phyloP scores from a whole-genome alignment of 139 green algal genomes.

The Picochlorum sp. region DNA sequence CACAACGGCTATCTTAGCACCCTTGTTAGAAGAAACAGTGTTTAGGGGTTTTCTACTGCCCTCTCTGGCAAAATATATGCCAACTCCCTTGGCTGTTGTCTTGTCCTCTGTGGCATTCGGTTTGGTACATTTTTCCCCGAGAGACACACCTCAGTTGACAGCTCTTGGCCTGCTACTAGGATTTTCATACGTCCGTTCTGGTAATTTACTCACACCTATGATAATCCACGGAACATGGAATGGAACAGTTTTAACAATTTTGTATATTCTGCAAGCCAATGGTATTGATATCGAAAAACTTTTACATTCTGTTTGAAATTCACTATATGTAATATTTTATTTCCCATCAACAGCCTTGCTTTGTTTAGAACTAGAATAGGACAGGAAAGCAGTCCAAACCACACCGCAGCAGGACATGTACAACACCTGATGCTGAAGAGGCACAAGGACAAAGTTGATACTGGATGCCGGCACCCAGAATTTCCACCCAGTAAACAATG shows the following conservation, averaged over 20 bases:
- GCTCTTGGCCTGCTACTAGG: conserved; percentile 70
- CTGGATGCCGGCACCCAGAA: conserved; percentile 78
- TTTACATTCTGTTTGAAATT: conserved; percentile 17
- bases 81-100: conserved; percentile 42
- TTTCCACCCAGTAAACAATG: conserved; percentile 77
- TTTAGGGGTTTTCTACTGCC: conserved; percentile 87
- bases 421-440: conserved; percentile 58
- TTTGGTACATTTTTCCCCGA: conserved; percentile 55
- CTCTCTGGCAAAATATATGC: conserved; percentile 55
- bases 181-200: conserved; percentile 57
- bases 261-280: conserved; percentile 49
- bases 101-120: conserved; percentile 60
- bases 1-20: conserved; percentile 56
- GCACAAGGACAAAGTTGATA: conserved; percentile 72
- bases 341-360: not conserved
- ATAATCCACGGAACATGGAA: conserved; percentile 84
- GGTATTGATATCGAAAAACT: conserved; percentile 62
- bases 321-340: not conserved
- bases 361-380: conserved; percentile 32
- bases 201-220: conserved; percentile 86
- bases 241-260: conserved; percentile 55
- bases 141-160: conserved; percentile 71
- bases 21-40: conserved; percentile 77
- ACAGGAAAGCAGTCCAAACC: conserved; percentile 77
- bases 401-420: conserved; percentile 80